phyloP scores from a whole-genome alignment of 2,329 filamentous ascomycete species.

The Aspergillus proliferans region DNA sequence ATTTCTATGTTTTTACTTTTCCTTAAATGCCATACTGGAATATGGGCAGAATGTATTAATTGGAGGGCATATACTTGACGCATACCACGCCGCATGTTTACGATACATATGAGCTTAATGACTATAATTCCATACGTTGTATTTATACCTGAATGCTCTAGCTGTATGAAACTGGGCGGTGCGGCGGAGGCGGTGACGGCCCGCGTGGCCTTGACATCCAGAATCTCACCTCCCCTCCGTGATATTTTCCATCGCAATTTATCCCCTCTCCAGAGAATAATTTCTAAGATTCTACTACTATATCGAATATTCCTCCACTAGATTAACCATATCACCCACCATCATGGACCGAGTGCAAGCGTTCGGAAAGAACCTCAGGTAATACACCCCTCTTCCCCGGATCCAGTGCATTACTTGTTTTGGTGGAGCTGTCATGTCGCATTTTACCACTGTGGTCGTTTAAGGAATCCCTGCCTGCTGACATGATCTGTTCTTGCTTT shows the following conservation, averaged over 20 bases:
- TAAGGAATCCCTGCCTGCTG: constrained; percentile 20
- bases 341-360: constrained; percentile 64
- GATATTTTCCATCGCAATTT: too few relatives aligned
- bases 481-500: constrained; percentile 35
- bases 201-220: constrained; percentile 3
- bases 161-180: constrained; percentile 18
- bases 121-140: too few relatives aligned
- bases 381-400: constrained; percentile 24
- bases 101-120: too few relatives aligned
- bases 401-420: constrained; percentile 4
- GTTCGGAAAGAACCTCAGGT: constrained; percentile 67
- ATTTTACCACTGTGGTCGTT: not conserved
- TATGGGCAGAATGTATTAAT: too few relatives aligned
- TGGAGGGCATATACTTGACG: too few relatives aligned
- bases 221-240: not conserved
- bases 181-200: constrained; percentile 16
- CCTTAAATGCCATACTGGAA: too few relatives aligned
- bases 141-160: too few relatives aligned
- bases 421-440: not conserved
- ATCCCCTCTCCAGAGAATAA: too few relatives aligned
- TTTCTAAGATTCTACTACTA: too few relatives aligned
- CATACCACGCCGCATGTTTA: too few relatives aligned
- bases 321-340: not conserved
- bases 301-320: not conserved
- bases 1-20: not conserved